Conservation (phyloP, 139 green algal genomes). For the Diplosphaera chodatii region DNA sequence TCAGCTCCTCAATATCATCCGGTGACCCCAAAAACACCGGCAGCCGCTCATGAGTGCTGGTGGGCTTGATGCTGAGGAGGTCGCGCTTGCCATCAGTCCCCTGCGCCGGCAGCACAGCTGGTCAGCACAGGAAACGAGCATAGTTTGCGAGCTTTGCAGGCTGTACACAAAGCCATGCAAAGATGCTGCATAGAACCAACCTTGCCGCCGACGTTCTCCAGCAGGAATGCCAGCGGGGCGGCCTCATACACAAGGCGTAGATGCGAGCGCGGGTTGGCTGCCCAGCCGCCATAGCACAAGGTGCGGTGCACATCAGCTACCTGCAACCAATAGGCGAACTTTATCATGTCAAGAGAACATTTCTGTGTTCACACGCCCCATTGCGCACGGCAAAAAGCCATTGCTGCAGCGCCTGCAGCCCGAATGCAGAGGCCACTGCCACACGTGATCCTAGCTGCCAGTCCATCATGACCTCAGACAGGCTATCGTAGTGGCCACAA, state of each 20-base stretch:
- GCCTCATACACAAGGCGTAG: slow-evolving; percentile 64
- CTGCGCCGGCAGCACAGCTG: neutral
- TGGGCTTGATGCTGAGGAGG: slow-evolving; percentile 53
- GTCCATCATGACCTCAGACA: no score
- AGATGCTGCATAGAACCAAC: no score
- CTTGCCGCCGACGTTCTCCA: slow-evolving; percentile 28
- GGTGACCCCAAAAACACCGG: slow-evolving; percentile 67
- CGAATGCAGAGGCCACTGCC: no score
- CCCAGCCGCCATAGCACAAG: slow-evolving; percentile 49
- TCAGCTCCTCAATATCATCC: slow-evolving; percentile 61
- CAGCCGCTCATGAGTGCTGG: slow-evolving; percentile 64
- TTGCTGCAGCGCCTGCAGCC: no score
- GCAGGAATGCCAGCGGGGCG: slow-evolving; percentile 53
- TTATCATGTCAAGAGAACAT: no score
- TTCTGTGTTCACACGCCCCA: no score
- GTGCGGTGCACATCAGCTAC: slow-evolving; percentile 56
- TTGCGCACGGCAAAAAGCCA: no score
- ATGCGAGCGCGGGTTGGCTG: slow-evolving; percentile 56
- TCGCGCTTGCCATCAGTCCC: slow-evolving; percentile 42
- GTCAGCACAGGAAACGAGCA: no score
- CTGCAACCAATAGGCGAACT: neutral
- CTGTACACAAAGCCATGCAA: no score
- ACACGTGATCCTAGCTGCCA: no score
- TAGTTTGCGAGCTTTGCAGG: no score
- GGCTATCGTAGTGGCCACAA: no score